A percentile compares a stretch with the other conserved stretches of the same genome.
phyloP scores from a whole-genome alignment of 306 rosid genomes.

The Lathyrus oleraceus region DNA sequence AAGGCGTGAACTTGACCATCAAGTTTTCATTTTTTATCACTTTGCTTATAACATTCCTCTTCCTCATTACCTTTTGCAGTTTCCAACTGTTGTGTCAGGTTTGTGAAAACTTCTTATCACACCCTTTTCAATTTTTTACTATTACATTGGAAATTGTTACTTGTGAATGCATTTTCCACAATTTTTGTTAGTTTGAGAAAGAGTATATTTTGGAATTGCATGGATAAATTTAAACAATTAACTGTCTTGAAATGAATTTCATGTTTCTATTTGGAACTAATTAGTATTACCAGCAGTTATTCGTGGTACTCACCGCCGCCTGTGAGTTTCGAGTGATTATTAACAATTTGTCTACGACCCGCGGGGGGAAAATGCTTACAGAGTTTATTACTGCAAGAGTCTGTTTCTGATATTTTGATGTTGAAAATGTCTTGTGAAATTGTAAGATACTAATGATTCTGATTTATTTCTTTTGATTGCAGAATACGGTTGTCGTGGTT shows the following conservation, averaged over 20 bases:
- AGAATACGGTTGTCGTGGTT: conserved; percentile 41
- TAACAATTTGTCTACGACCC: no score
- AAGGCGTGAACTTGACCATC: conserved; percentile 63
- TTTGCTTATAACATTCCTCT: conserved; percentile 50
- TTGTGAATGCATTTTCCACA: neutral
- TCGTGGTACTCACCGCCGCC: no score
- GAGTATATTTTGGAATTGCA: neutral
- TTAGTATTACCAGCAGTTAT: no score
- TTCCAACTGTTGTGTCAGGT: conserved; percentile 53
- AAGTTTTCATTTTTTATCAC: conserved; percentile 59
- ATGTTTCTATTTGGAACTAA: conserved; percentile 1
- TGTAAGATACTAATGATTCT: conserved; percentile 24
- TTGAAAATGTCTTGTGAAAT: conserved; percentile 2
- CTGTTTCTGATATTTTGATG: neutral
- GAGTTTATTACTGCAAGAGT: neutral
- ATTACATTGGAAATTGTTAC: neutral
- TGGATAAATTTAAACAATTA: neutral
- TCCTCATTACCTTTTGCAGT: conserved; percentile 56
- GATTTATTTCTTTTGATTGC: conserved; percentile 38
- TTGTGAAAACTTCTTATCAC: neutral
- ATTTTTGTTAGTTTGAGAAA: neutral
- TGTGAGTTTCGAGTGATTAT: no score
- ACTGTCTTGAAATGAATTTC: conserved; percentile 9
- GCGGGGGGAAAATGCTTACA: neutral
- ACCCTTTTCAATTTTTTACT: neutral